phyloP scores from a whole-genome alignment of 257 asterid species.

The Plantago ovata region DNA sequence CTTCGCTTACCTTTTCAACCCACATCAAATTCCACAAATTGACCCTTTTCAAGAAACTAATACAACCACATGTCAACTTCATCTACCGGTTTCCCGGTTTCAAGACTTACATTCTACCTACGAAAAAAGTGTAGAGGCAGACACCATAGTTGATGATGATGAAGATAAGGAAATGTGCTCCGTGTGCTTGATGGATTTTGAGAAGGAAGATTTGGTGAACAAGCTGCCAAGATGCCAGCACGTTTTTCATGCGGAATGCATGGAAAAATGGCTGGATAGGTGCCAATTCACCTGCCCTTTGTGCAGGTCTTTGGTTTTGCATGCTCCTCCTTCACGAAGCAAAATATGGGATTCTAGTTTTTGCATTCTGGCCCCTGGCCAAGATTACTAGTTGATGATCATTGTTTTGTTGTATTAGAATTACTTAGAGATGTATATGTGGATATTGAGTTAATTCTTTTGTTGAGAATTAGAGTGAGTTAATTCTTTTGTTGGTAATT shows the following conservation, averaged over 20 bases:
- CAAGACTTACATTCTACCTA: constrained; percentile 13
- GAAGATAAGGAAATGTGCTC: constrained; percentile 41
- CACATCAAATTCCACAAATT: constrained; percentile 19
- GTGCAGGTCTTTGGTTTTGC: constrained; percentile 48
- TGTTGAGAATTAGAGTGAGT: background rate
- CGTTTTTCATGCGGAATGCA: constrained; percentile 54
- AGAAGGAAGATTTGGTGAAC: constrained; percentile 42
- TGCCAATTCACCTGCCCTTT: constrained; percentile 66
- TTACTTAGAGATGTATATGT: constrained; percentile 8
- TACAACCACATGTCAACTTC: constrained; percentile 10
- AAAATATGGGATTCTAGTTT: constrained; percentile 11
- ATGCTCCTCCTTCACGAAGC: constrained; percentile 27
- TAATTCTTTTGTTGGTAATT: too few species aligned
- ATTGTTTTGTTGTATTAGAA: background rate
- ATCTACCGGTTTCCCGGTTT: constrained; percentile 25
- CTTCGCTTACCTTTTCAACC: constrained; percentile 24
- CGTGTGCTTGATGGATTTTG: constrained; percentile 53
- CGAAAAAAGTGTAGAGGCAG: constrained; percentile 4
- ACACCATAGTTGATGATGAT: background rate
- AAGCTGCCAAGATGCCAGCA: constrained; percentile 49
- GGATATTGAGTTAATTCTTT: background rate
- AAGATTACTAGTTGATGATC: background rate
- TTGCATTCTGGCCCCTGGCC: constrained; percentile 6
- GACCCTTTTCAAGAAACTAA: constrained; percentile 7
- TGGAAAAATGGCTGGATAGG: constrained; percentile 51